Conservation (phyloP, 345 rosid species). For the Populus simonii region DNA sequence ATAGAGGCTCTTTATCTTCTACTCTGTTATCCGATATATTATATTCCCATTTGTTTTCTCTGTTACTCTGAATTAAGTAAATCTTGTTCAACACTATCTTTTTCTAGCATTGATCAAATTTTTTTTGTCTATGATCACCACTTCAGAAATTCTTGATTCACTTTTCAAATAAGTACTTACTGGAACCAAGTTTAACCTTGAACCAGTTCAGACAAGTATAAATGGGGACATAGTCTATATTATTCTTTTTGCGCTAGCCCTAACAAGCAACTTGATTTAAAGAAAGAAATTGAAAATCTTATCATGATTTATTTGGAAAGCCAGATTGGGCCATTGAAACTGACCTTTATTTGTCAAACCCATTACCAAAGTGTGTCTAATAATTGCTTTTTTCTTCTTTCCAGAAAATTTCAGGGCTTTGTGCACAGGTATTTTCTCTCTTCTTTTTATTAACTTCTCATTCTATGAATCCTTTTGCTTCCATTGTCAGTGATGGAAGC, state of each 20-base stretch:
- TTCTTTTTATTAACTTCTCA: neutral
- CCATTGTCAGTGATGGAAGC: neutral
- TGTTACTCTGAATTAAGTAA: neutral
- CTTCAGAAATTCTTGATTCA: neutral
- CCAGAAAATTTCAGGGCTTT: slow-evolving; percentile 96
- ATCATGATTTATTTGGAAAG: neutral
- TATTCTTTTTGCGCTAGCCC: neutral
- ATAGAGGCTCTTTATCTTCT: neutral
- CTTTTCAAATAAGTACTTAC: neutral
- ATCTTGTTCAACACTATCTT: neutral
- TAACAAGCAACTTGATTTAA: neutral
- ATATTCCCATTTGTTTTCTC: neutral
- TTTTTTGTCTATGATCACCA: neutral
- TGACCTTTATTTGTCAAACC: neutral
- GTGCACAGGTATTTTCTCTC: slow-evolving; percentile 72
- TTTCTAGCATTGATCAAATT: neutral
- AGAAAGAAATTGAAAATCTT: neutral
- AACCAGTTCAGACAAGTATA: neutral
- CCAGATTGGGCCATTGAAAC: neutral
- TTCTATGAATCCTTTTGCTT: slow-evolving; percentile 1
- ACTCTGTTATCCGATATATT: neutral
- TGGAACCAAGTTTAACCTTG: neutral
- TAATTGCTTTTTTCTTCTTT: slow-evolving; percentile 15
- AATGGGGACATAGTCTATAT: neutral
- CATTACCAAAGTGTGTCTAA: slow-evolving; percentile 18